Evolutionary conservation across 805 yeast species (phyloP), one percentile per base, ranked within the genome.

Genomic region (Candida ulmi): DNA sequence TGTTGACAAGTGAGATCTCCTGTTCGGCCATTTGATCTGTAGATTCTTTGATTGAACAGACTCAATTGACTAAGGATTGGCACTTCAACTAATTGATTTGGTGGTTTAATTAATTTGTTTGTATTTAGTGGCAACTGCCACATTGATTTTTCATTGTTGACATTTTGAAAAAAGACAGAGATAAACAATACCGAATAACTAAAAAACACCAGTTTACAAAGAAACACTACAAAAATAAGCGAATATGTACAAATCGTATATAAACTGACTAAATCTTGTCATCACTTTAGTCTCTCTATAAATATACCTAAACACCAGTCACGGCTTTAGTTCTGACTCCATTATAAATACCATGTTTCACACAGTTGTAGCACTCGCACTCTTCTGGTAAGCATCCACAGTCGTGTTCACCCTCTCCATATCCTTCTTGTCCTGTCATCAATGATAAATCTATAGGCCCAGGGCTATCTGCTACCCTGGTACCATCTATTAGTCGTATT

Each of bases 1-100:
- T 83, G 51, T 80, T 79, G 29, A 86, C 71, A 41, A 85, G 62
- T 1, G 73, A 68, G 35, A 80, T 59, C 52, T 86, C 95, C 28
- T 71, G 44, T 5, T 55, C 58, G 18, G 58, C 55, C 58, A 54
- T 54, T 24, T 17, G 11, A 9, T 3, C 4, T 13, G 35, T 8
- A 11, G 19, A 12, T 11, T 17, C 9, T n/a, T 38, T 36, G 21
- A n/a, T 9, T 28, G 23, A n/a, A n/a, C n/a, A n/a, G n/a, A n/a
- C n/a, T n/a, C n/a, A n/a, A n/a, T n/a, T n/a, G n/a, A n/a, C n/a
- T n/a, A n/a, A n/a, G n/a, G n/a, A n/a, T n/a, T n/a, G n/a, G n/a
- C n/a, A n/a, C n/a, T n/a, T n/a, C n/a, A n/a, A n/a, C n/a, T n/a
- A n/a, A n/a, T n/a, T n/a, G n/a, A n/a, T n/a, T n/a, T n/a, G n/a